Evolutionary conservation across 2,329 filamentous ascomycete genomes (phyloP).

Genomic region (Akanthomyces dipterigenus): DNA sequence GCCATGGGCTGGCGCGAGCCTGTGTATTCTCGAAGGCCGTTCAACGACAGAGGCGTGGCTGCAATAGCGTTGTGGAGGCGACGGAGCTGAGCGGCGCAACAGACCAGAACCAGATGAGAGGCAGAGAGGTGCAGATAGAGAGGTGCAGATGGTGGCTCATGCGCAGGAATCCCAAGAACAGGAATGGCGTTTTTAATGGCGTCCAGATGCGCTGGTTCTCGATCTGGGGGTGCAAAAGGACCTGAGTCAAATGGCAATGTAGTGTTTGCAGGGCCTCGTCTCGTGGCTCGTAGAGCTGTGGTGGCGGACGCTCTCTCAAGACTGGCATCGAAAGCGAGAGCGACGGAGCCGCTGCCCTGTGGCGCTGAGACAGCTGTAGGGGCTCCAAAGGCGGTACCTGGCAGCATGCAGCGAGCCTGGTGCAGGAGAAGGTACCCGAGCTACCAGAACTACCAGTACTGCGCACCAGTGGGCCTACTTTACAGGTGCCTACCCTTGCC

Average conservation of each 20-base stretch:
- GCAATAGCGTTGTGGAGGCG: not conserved
- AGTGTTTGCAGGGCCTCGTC: not conserved
- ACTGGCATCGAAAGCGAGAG: not conserved
- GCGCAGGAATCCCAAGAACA: not conserved
- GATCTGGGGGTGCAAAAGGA: conserved; percentile 7
- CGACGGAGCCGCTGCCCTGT: not conserved
- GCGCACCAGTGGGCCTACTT: too few species aligned
- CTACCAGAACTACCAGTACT: too few species aligned
- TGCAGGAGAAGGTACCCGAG: not conserved
- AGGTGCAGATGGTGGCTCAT: conserved; percentile 9
- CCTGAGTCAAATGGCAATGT: not conserved
- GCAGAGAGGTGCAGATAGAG: not conserved
- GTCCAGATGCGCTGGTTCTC: conserved; percentile 7
- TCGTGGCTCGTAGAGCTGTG: too few species aligned
- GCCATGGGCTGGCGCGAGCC: not conserved
- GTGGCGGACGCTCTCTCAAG: too few species aligned
- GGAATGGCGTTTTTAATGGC: conserved; percentile 8
- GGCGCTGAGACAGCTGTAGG: too few species aligned
- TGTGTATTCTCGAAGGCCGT: not conserved
- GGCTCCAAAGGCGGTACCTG: not conserved
- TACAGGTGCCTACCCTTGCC: too few species aligned
- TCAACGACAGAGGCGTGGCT: not conserved
- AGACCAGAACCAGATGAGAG: conserved; percentile 4
- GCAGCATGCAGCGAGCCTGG: not conserved
- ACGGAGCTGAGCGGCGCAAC: not conserved